phyloP scores from a whole-genome alignment of 2,329 filamentous ascomycete species.

The Colletotrichum lupini region DNA sequence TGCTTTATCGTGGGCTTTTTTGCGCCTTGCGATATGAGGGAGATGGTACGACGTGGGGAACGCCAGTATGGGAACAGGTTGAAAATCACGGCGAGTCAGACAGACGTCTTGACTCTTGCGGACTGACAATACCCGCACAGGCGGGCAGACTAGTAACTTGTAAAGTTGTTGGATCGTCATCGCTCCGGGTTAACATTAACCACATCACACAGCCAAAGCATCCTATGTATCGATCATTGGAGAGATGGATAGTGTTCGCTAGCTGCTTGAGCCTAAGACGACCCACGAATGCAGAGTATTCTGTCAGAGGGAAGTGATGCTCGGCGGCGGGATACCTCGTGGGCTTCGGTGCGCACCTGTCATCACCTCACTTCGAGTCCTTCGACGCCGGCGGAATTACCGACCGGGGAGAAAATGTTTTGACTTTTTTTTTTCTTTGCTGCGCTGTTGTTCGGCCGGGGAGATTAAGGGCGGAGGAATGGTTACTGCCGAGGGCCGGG shows the following conservation, averaged over 20 bases:
- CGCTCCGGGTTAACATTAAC: not conserved
- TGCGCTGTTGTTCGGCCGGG: not conserved
- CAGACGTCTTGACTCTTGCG: not conserved
- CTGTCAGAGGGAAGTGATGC: too few relatives aligned
- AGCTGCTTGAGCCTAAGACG: not conserved
- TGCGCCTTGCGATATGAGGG: not conserved
- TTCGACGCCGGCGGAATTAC: too few relatives aligned
- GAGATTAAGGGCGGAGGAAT: not conserved
- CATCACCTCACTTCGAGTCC: too few relatives aligned
- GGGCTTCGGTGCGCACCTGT: not conserved
- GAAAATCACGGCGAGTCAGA: conserved; percentile 1
- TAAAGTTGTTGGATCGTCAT: not conserved
- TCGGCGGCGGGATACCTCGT: not conserved
- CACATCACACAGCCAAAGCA: not conserved
- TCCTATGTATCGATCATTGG: not conserved
- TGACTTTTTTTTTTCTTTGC: not conserved
- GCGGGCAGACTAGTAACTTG: not conserved
- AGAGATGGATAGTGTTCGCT: not conserved
- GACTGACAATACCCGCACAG: not conserved
- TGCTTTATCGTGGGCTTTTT: not conserved
- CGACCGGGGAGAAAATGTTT: not conserved
- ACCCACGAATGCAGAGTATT: too few relatives aligned
- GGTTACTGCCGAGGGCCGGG: not conserved
- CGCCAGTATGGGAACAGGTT: not conserved
- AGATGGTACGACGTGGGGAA: not conserved